These are phyloP conservation scores for Chalara sp. DNA, from an alignment of 2,329 filamentous ascomycete genomes.

Conservation along the genomic window DNA sequence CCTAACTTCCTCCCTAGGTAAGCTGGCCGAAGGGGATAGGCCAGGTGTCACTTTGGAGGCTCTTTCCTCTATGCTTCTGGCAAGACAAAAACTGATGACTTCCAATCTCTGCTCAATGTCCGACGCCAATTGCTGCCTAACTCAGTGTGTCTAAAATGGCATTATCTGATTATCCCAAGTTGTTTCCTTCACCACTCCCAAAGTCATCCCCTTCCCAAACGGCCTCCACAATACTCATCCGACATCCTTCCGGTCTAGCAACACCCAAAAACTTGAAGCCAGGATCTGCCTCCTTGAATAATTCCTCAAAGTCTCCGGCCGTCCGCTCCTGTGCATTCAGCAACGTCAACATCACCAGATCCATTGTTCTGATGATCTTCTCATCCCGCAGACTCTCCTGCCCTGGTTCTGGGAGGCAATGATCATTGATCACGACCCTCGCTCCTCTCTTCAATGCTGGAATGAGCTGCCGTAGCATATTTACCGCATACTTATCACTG, in stretches of 20 bases:
- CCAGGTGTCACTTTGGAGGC: too few relatives aligned
- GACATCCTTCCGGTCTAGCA: constrained; percentile 32
- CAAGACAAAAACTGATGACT: too few relatives aligned
- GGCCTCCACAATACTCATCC: constrained; percentile 43
- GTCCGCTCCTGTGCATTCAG: constrained; percentile 45
- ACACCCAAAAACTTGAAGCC: constrained; percentile 40
- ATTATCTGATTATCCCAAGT: too few relatives aligned
- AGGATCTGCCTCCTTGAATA: constrained; percentile 37
- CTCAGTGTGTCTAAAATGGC: too few relatives aligned
- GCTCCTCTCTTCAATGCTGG: constrained; percentile 50
- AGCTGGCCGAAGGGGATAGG: too few relatives aligned
- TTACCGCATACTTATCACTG: constrained; percentile 44
- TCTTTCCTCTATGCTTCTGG: too few relatives aligned
- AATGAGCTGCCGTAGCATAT: constrained; percentile 42
- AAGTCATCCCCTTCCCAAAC: constrained; percentile 34
- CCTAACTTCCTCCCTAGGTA: too few relatives aligned
- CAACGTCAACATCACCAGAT: constrained; percentile 44
- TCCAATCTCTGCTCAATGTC: too few relatives aligned
- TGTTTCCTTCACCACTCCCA: constrained; percentile 1
- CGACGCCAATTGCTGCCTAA: too few relatives aligned
- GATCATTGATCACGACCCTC: constrained; percentile 34
- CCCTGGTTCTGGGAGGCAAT: constrained; percentile 36
- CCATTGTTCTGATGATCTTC: constrained; percentile 41
- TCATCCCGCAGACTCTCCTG: constrained; percentile 38
- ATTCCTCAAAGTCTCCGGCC: constrained; percentile 36